Percentiles rank a stretch among this genome's conserved stretches.
These are phyloP conservation scores for Discostella stelligera DNA, from an alignment of 352 stramenopile species.

Conservation along the genomic window DNA sequence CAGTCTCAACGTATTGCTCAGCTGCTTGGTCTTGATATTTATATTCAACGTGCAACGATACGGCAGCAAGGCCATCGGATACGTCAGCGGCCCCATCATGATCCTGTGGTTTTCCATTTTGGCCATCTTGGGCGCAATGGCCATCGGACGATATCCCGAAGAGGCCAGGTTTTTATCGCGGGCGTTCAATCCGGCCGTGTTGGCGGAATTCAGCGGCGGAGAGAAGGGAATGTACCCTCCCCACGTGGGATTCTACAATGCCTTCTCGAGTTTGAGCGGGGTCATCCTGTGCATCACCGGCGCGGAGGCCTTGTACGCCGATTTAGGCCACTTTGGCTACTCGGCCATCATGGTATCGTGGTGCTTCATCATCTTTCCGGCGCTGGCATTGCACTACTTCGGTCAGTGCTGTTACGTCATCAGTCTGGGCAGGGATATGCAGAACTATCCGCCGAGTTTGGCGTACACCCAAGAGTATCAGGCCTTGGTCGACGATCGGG, in stretches of 20 bases:
- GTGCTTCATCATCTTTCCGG: slow-evolving; percentile 2
- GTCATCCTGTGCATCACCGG: slow-evolving; percentile 2
- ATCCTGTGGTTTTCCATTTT: slow-evolving; percentile 6
- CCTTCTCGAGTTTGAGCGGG: not conserved
- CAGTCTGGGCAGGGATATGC: not conserved
- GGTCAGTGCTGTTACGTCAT: slow-evolving; percentile 11
- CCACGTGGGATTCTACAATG: slow-evolving; percentile 6
- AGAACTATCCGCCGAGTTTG: not conserved
- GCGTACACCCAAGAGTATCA: slow-evolving; percentile 2
- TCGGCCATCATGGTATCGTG: not conserved
- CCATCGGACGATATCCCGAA: slow-evolving; percentile 8
- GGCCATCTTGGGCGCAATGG: not conserved
- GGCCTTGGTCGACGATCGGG: not conserved
- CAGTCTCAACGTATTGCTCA: not conserved
- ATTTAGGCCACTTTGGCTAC: slow-evolving; percentile 9
- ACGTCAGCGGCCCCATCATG: slow-evolving; percentile 3
- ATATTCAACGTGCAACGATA: slow-evolving; percentile 3
- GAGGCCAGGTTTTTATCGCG: not conserved
- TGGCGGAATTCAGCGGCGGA: not conserved
- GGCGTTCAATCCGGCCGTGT: not conserved
- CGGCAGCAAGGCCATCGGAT: not conserved
- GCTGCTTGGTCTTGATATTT: slow-evolving; percentile 1
- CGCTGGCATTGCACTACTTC: slow-evolving; percentile 9
- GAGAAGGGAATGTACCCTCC: not conserved
- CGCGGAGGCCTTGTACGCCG: slow-evolving; percentile 7